Percentiles rank a stretch among this genome's conserved stretches.
Conservation (phyloP, 108 stramenopile genomes). For the Licmophora abbreviata region DNA sequence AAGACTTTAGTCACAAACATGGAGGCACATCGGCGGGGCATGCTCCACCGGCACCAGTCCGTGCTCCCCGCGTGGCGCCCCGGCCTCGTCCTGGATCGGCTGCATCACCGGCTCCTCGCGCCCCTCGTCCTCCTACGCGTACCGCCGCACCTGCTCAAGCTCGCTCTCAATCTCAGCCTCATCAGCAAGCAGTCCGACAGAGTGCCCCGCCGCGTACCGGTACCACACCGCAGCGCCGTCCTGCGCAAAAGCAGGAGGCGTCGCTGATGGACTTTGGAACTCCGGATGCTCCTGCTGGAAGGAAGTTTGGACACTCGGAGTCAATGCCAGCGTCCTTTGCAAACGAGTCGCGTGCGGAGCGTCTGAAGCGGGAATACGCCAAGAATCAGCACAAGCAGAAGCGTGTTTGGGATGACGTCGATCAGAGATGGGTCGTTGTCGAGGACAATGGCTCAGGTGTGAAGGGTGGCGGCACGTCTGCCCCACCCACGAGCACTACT, state of each 20-base stretch:
- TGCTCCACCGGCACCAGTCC: conserved; percentile 5
- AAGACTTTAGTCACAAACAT: conserved; percentile 29
- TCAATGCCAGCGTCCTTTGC: too few species aligned
- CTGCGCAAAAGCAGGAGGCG: too few species aligned
- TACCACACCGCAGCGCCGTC: too few species aligned
- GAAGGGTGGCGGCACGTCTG: conserved; percentile 12
- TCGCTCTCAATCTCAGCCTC: too few species aligned
- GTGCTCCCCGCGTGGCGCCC: neutral
- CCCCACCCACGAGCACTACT: conserved; percentile 19
- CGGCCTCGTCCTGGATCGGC: conserved; percentile 5
- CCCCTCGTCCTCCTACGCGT: too few species aligned
- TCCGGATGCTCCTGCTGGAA: conserved; percentile 30
- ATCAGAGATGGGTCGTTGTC: conserved; percentile 84
- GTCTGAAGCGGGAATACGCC: conserved; percentile 67
- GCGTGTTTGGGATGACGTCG: conserved; percentile 86
- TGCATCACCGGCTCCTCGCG: conserved; percentile 6
- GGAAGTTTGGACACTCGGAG: too few species aligned
- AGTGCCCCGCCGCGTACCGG: too few species aligned
- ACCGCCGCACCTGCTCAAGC: too few species aligned
- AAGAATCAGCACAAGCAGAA: conserved; percentile 33
- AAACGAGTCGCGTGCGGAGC: conserved; percentile 66
- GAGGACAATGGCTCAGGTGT: conserved; percentile 50
- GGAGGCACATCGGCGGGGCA: conserved; percentile 11
- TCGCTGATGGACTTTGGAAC: conserved; percentile 70
- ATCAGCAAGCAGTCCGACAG: too few species aligned